A percentile compares a stretch with the other conserved stretches of the same genome.
These are phyloP conservation scores for Epichloe sp. DNA, from an alignment of 2,329 filamentous ascomycete species.

Conservation along the genomic window DNA sequence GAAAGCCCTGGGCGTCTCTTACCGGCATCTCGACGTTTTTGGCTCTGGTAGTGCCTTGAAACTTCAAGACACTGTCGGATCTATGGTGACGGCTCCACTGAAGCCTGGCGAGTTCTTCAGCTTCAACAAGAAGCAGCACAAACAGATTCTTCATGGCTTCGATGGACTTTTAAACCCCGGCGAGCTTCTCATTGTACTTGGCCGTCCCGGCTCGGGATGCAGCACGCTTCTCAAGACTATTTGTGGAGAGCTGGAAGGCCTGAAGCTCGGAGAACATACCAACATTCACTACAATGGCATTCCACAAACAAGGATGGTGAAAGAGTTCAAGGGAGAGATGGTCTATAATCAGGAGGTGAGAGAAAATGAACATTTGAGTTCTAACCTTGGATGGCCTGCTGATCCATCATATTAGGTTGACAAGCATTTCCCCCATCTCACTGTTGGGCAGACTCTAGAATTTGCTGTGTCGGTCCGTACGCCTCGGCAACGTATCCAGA, in stretches of 20 bases:
- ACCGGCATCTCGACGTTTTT: slow-evolving; percentile 51
- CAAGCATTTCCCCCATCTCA: slow-evolving; percentile 64
- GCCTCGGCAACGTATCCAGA: slow-evolving; percentile 49
- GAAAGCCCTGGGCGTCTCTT: slow-evolving; percentile 46
- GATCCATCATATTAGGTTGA: slow-evolving; percentile 33
- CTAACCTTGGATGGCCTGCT: neutral
- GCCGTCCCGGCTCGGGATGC: slow-evolving; percentile 52
- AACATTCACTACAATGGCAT: slow-evolving; percentile 51
- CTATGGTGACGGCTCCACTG: slow-evolving; percentile 43
- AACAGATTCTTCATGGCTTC: slow-evolving; percentile 50
- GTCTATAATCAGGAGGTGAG: slow-evolving; percentile 61
- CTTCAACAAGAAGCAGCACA: slow-evolving; percentile 29
- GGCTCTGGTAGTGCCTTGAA: slow-evolving; percentile 55
- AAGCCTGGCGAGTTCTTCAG: slow-evolving; percentile 42
- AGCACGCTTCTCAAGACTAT: slow-evolving; percentile 51
- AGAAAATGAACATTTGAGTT: neutral
- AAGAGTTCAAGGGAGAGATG: slow-evolving; percentile 50
- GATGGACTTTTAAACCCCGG: slow-evolving; percentile 50
- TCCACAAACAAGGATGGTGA: slow-evolving; percentile 37
- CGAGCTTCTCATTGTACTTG: slow-evolving; percentile 57
- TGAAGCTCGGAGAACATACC: slow-evolving; percentile 36
- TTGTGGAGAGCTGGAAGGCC: slow-evolving; percentile 44
- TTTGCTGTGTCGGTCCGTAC: slow-evolving; percentile 61
- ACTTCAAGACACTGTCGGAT: slow-evolving; percentile 53
- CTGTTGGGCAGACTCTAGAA: slow-evolving; percentile 58